These are phyloP conservation scores for Apiospora marii DNA, from an alignment of 2,329 filamentous ascomycete genomes.

Conservation along the genomic window DNA sequence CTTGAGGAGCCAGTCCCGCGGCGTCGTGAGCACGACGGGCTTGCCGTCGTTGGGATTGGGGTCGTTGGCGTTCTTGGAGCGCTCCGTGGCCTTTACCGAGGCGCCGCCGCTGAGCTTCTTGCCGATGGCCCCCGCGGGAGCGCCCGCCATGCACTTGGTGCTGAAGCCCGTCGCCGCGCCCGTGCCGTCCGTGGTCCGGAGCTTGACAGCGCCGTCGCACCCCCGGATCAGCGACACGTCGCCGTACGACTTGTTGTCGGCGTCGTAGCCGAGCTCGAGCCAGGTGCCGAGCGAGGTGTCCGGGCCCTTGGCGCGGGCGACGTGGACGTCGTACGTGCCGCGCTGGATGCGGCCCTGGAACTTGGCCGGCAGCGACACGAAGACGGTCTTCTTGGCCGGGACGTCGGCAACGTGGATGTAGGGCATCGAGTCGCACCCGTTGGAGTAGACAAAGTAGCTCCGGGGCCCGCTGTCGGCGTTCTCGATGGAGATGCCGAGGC, in stretches of 20 bases:
- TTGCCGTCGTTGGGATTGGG: background rate
- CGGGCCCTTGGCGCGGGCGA: conserved; percentile 25
- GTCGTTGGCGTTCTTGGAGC: conserved; percentile 20
- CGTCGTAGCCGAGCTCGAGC: conserved; percentile 31
- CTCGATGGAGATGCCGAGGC: conserved; percentile 28
- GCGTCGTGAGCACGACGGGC: conserved; percentile 1
- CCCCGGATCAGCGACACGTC: conserved; percentile 34
- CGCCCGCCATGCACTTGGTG: conserved; percentile 4
- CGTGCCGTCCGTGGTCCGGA: conserved; percentile 26
- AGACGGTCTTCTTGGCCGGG: conserved; percentile 23
- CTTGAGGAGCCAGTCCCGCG: conserved; percentile 28
- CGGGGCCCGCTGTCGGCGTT: conserved; percentile 29
- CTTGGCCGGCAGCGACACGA: conserved; percentile 28
- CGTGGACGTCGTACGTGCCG: conserved; percentile 28
- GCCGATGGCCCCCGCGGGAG: conserved; percentile 1
- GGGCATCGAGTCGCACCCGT: conserved; percentile 32
- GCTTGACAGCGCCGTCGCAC: conserved; percentile 31
- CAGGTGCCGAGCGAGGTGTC: conserved; percentile 31
- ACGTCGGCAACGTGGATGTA: conserved; percentile 28
- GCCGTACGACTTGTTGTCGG: conserved; percentile 25
- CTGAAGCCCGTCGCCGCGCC: conserved; percentile 29
- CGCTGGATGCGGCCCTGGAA: conserved; percentile 34
- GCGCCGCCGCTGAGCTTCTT: background rate
- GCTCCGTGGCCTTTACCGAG: background rate
- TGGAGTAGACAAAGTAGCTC: conserved; percentile 32